Percentiles rank a stretch among this genome's conserved stretches.
These are phyloP conservation scores for Sphaerulina musiva DNA, from an alignment of 2,329 filamentous ascomycete genomes.

Conservation along the genomic window DNA sequence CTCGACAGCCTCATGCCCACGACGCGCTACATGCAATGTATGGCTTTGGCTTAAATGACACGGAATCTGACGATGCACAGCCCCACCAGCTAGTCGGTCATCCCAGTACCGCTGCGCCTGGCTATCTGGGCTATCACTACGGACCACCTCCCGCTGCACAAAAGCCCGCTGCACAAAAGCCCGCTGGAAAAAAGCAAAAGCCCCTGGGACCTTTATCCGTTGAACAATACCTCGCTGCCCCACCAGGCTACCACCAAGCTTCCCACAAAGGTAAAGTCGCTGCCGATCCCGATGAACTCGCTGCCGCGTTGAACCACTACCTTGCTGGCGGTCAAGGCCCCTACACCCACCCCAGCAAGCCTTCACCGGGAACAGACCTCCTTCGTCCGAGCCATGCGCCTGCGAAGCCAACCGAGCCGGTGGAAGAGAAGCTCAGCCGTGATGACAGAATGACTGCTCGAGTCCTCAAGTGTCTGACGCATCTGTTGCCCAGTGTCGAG, in stretches of 20 bases:
- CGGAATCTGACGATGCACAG: too few relatives aligned
- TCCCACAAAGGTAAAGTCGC: too few relatives aligned
- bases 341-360: too few relatives aligned
- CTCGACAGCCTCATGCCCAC: too few relatives aligned
- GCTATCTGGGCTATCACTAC: not conserved
- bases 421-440: slow-evolving; percentile 2
- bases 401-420: not conserved
- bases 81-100: too few relatives aligned
- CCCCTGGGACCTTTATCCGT: not conserved
- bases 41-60: not conserved
- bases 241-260: too few relatives aligned
- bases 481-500: slow-evolving; percentile 25
- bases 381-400: not conserved
- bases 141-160: not conserved
- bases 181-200: not conserved
- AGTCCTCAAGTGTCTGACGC: slow-evolving; percentile 13
- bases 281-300: too few relatives aligned
- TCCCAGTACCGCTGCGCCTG: not conserved
- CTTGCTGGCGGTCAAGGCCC: too few relatives aligned
- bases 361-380: not conserved
- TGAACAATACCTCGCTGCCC: too few relatives aligned
- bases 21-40: not conserved
- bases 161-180: not conserved
- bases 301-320: too few relatives aligned
- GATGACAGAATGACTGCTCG: slow-evolving; percentile 20